Base-by-base conservation (phyloP, 176 grass and related monocot genomes). In the Avena sativa region DNA sequence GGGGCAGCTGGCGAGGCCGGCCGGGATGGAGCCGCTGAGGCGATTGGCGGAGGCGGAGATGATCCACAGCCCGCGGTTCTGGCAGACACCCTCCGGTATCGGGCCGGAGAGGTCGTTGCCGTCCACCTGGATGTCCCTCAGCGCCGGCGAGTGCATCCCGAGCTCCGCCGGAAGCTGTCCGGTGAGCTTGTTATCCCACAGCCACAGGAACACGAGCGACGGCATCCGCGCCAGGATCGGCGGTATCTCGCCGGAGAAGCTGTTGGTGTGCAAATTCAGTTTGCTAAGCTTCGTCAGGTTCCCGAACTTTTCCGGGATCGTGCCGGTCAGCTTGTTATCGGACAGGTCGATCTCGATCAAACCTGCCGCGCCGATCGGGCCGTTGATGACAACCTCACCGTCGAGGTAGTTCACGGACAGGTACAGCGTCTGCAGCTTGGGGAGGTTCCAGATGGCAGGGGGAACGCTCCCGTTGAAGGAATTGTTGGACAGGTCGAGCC, bases 131-230 rank as follows among this genome's bases (percentile, higher is more conserved):
- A 98, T 21, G 9, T 94, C 91, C 66, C 87, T 80, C 4, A 98
- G 78, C 21, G 23, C 3, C 7, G 85, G 89, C 46, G 87, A 94
- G 56, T 90, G 2, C 81, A 89, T 88, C 0, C 97, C 97, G 58
- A 98, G 76, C 83, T 91, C 85, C 58, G 90, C 80, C 26, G 97
- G 97, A 1, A 98, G 57, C 46, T 70, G 5, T 4, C 97, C 97
- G 3, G 83, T 86, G 36, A 98, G 82, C 0, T 58, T 83, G 66
- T 98, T 98, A 0, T 47, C 2, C 67, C 50, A 96, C 9, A 98
- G 32, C 40, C 57, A 71, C n/a, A 98, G n/a, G 4, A 83, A 71
- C 0, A 17, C 48, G 88, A 98, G 38, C 9, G 78, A 77, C 1
- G 87, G 87, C 4, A 98, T 82, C 81, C 36, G 59, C 1, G 89